Evolutionary conservation across 225 moss, liverwort and hornwort species (phyloP), one percentile per base, ranked within the genome.

Genomic region (Anthoceros angustus): DNA sequence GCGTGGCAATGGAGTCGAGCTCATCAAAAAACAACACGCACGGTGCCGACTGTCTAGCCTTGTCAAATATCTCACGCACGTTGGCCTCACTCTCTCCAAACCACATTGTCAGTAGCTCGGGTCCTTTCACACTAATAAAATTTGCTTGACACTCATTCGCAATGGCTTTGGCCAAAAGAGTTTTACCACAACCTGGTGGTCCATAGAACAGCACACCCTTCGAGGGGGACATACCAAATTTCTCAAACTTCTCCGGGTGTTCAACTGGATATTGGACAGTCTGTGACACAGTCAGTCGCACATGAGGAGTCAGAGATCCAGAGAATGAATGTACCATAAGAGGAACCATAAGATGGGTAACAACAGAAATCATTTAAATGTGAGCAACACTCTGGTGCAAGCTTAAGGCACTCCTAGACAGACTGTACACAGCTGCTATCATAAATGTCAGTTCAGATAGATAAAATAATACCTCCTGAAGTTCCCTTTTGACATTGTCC

Each of bases 21-120:
- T 79, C 76, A 46, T 79, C 76, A 63, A 79, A 79, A 49, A 79
- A 79, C 20, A 79, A 42, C 39, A 79, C 79, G 65, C 79, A 79
- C 21, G 79, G 79, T 12, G 79, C 79, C 12, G 79, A 79, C 4
- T 32, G 32, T 32, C 32, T 32, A 4, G 32, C 32, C 32, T 32
- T 32, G 32, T 32, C 32, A 32, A 79, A 79, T 5, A 79, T 10
- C 43, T 5, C 20, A 1, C 63, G 63, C 63, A 63, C 63, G 21
- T 63, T 63, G 11, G 63, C 63, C 21, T 63, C 63, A 24, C 63
- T 63, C 39, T 63, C 63, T 25, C 63, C 63, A 63, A 63, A 63
- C 63, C 63, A 63, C 63, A 63, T 63, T 4, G 63, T 63, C 12
- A 63, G 21, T 12, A 32, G 32, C 32, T 32, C 32, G 32, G 32